Percentiles rank a stretch among this genome's conserved stretches.
phyloP scores from a whole-genome alignment of 805 yeast species.

The Grigorovia humatica region DNA sequence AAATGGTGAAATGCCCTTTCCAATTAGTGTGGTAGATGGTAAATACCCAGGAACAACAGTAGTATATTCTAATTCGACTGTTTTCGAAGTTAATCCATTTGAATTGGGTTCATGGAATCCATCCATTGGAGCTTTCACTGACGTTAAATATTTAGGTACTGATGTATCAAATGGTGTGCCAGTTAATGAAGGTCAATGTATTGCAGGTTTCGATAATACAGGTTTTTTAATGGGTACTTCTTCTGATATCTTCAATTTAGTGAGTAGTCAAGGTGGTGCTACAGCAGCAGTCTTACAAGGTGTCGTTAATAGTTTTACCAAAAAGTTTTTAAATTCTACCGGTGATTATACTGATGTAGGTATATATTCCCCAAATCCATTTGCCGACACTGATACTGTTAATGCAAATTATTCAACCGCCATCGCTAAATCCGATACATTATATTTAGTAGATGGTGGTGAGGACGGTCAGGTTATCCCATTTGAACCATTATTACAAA shows the following conservation, averaged over 20 bases:
- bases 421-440: constrained; percentile 33
- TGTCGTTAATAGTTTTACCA: constrained; percentile 24
- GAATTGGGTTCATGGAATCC: constrained; percentile 89
- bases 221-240: constrained; percentile 79
- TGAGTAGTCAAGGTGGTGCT: constrained; percentile 30
- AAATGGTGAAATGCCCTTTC: constrained; percentile 61
- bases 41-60: constrained; percentile 49
- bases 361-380: constrained; percentile 62
- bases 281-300: constrained; percentile 12
- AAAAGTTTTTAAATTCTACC: constrained; percentile 40
- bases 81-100: constrained; percentile 52
- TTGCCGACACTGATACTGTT: constrained; percentile 33
- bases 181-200: constrained; percentile 36
- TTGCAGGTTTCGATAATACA: constrained; percentile 66
- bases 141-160: constrained; percentile 62
- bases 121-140: constrained; percentile 51
- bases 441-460: constrained; percentile 63
- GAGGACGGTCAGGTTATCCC: constrained; percentile 59
- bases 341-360: constrained; percentile 55
- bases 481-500: constrained; percentile 48
- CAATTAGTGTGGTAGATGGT: constrained; percentile 55
- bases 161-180: constrained; percentile 51
- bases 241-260: constrained; percentile 66
- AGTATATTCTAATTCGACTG: constrained; percentile 57
- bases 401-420: constrained; percentile 27